Base-by-base conservation (phyloP, 202 grass and related monocot genomes). In the Schoenoplectus tabernaemontani region DNA sequence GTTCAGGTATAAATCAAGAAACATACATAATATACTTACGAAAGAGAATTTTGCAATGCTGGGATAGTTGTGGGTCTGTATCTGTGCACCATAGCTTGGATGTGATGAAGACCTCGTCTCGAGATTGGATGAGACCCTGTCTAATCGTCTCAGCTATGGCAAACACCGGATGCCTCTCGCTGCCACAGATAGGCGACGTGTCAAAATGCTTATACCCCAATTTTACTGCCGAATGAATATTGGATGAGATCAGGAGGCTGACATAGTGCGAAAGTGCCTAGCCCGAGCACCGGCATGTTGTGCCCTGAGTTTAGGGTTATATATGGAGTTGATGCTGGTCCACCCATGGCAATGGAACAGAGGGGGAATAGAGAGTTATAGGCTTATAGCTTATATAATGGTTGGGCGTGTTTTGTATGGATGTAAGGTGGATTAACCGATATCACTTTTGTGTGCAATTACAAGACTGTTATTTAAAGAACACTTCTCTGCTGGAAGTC, bases 41-140 rank as follows among this genome's bases (percentile, higher is more conserved):
- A 22, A 57, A 80, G 63, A 36, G 83, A 69, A 38, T 48, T 80
- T 70, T 59, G 61, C 19, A 85, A 60, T 7, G 83, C 74, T 10
- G 83, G 83, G 23, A 85, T 4, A 67, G 53, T 42, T 66, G 16
- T 3, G 83, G 76, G 33, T 80, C 59, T 38, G 83, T 61, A 44
- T 85, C 83, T 53, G 76, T 59, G 53, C 74, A 71, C 83, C 83
- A 85, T 30, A 85, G 76, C 62, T 85, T 85, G 36, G 83, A 85
- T 30, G 83, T 85, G 62, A 85, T 36, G 48, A 80, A 85, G 48
- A 85, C 17, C 36, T 85, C 76, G 15, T 69, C 37, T 34, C 83
- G 83, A 10, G 83, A 80, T 22, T 65, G 50, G 22, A 85, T 70
- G 24, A 80, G 44, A 10, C 83, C 76, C 4, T 24, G 5, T 9